A percentile compares a stretch with the other conserved stretches of the same genome.
Conservation (phyloP, 2,329 filamentous ascomycete species). For the Colletotrichum musae region DNA sequence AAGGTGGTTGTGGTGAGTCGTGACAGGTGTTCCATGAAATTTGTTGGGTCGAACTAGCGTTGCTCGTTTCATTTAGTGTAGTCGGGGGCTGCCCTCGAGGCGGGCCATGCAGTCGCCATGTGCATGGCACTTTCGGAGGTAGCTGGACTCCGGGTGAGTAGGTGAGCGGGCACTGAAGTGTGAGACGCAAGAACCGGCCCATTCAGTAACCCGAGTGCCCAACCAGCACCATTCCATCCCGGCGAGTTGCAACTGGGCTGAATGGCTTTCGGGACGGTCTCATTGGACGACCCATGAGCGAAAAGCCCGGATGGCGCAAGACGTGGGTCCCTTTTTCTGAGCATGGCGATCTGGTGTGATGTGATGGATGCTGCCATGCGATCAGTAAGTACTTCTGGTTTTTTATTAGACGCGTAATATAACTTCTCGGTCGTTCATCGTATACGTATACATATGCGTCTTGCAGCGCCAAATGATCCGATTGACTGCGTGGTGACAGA, state of each 20-base stretch:
- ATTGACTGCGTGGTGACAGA: background rate
- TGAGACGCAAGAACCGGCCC: conserved; percentile 22
- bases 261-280: conserved; percentile 19
- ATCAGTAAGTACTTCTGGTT: no score
- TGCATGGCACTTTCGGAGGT: conserved; percentile 8
- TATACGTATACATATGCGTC: conserved; percentile 13
- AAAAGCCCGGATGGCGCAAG: conserved; percentile 20
- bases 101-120: conserved; percentile 6
- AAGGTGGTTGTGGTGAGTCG: no score
- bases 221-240: conserved; percentile 15
- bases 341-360: conserved; percentile 10
- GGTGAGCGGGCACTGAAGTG: no score
- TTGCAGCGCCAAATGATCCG: conserved; percentile 1
- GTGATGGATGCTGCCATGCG: no score
- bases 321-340: conserved; percentile 16
- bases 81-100: background rate
- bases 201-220: conserved; percentile 7
- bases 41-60: conserved; percentile 36
- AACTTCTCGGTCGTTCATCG: background rate
- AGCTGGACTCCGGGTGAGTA: conserved; percentile 4
- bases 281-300: conserved; percentile 26
- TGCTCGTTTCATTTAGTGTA: conserved; percentile 24
- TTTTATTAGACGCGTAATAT: no score
- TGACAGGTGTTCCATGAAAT: conserved; percentile 5
- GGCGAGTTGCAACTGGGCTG: background rate